phyloP scores from a whole-genome alignment of 1,139 yeast species.

The Meyerozyma elateridarum region DNA sequence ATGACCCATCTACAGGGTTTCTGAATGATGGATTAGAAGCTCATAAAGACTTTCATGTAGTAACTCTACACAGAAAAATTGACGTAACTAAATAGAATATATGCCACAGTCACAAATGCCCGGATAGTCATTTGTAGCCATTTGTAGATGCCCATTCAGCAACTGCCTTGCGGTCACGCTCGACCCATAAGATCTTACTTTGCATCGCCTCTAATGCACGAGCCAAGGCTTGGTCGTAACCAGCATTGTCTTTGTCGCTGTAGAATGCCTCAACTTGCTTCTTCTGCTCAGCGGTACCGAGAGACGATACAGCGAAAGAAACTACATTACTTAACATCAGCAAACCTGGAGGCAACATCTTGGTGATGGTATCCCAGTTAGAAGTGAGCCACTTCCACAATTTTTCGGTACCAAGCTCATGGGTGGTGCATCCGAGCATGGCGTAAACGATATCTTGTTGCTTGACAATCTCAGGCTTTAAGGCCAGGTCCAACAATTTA shows the following conservation, averaged over 20 bases:
- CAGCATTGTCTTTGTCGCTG: constrained; percentile 53
- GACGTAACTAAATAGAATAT: neutral
- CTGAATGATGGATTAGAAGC: constrained; percentile 33
- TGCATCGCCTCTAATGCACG: constrained; percentile 66
- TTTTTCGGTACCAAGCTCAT: constrained; percentile 57
- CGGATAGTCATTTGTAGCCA: constrained; percentile 24
- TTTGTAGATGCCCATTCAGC: constrained; percentile 48
- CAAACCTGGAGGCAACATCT: constrained; percentile 75
- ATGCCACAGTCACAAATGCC: constrained; percentile 1
- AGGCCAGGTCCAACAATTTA: constrained; percentile 55
- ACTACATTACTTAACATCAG: constrained; percentile 76
- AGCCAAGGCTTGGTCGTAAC: constrained; percentile 68
- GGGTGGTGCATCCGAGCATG: constrained; percentile 63
- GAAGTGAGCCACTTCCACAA: constrained; percentile 72
- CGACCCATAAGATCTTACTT: constrained; percentile 61
- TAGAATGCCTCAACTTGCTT: constrained; percentile 58
- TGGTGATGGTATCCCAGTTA: constrained; percentile 68
- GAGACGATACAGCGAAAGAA: constrained; percentile 55
- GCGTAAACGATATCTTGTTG: constrained; percentile 81
- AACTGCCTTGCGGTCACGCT: constrained; percentile 56
- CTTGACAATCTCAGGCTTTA: constrained; percentile 67
- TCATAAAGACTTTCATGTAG: constrained; percentile 28
- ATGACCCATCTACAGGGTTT: constrained; percentile 10
- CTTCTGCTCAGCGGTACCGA: constrained; percentile 57
- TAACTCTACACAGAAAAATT: constrained; percentile 23